Percentiles rank a stretch among this genome's conserved stretches.
phyloP scores from a whole-genome alignment of 2,329 filamentous ascomycete genomes.

The Paramyrothecium roridum region DNA sequence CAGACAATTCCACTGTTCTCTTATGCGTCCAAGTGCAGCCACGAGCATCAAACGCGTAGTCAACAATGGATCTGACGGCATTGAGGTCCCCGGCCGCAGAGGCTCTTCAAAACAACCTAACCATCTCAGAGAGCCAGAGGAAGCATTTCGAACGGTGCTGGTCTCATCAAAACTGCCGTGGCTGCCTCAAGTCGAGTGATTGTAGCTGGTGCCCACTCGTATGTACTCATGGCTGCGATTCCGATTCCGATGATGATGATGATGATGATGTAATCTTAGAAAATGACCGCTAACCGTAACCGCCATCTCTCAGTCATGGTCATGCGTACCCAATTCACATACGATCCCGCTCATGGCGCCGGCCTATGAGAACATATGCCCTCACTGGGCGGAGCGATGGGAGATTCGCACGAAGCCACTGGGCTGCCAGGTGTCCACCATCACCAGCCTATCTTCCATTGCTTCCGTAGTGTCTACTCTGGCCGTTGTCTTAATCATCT shows the following conservation, averaged over 20 bases:
- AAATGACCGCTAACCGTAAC: background rate
- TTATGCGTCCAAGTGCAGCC: too few relatives aligned
- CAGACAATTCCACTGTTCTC: too few relatives aligned
- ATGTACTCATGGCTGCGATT: slow-evolving; percentile 14
- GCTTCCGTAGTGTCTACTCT: slow-evolving; percentile 24
- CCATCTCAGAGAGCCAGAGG: slow-evolving; percentile 20
- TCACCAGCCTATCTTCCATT: slow-evolving; percentile 25
- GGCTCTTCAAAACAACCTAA: slow-evolving; percentile 25
- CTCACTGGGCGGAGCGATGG: slow-evolving; percentile 42
- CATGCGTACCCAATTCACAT: slow-evolving; percentile 50
- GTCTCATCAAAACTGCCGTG: slow-evolving; percentile 43
- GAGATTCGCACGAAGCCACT: slow-evolving; percentile 32
- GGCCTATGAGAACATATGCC: slow-evolving; percentile 48
- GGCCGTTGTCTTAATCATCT: slow-evolving; percentile 17
- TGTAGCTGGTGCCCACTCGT: slow-evolving; percentile 56
- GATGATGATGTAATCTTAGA: background rate
- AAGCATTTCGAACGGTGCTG: slow-evolving; percentile 48
- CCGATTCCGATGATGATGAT: background rate
- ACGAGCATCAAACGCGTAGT: background rate
- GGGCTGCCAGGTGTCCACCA: slow-evolving; percentile 31
- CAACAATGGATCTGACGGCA: slow-evolving; percentile 8
- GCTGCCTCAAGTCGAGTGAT: slow-evolving; percentile 38
- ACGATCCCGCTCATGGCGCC: slow-evolving; percentile 46
- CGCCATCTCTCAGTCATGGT: slow-evolving; percentile 37
- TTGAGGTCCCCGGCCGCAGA: slow-evolving; percentile 7